Base-by-base conservation (phyloP, 306 rosid genomes). In the Trifolium pratense region DNA sequence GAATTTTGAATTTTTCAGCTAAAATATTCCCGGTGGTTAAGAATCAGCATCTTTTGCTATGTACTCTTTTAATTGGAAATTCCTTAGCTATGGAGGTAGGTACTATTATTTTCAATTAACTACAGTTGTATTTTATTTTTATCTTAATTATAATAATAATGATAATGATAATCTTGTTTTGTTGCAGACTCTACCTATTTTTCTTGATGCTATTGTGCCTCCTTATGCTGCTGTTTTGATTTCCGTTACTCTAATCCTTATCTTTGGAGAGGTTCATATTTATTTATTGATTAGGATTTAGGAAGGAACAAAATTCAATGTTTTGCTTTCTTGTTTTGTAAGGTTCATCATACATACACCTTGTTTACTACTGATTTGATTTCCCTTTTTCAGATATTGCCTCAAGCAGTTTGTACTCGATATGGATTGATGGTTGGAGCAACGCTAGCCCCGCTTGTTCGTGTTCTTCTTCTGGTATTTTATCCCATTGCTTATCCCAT, bases 1-100 rank as follows among this genome's bases (percentile, higher is more conserved):
- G n/a, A n/a, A n/a, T n/a, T n/a, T n/a, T n/a, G n/a, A n/a, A n/a
- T n/a, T n/a, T n/a, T n/a, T n/a, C 92, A 93, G 99, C 92, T n/a
- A 94, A 94, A 73, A 94, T 94, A 5, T 94, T 79, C 61, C 99
- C 99, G 2, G 99, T 94, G 60, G 99, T 94, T 61, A 94, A 94
- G 83, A 94, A 94, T 51, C 99, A 94, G 86, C 99, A 94, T 83
- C 97, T 91, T 73, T 75, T 91, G 72, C 93, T 94, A 32, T 94
- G 99, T 73, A 94, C 99, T 7, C 99, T 94, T 66, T 82, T 94
- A 82, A 94, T 94, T 48, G 99, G 97, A 48, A 94, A 94, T 76
- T 86, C 99, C 18, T 62, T 94, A 71, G 97, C 99, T 11, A 91
- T 94, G 96, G 99, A 94, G 97, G 98, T 94, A 73, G 16, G 31